Evolutionary conservation across 2,329 filamentous ascomycete genomes (phyloP), one percentile per base, ranked within the genome.

Genomic region (Ceratocystis destructans): DNA sequence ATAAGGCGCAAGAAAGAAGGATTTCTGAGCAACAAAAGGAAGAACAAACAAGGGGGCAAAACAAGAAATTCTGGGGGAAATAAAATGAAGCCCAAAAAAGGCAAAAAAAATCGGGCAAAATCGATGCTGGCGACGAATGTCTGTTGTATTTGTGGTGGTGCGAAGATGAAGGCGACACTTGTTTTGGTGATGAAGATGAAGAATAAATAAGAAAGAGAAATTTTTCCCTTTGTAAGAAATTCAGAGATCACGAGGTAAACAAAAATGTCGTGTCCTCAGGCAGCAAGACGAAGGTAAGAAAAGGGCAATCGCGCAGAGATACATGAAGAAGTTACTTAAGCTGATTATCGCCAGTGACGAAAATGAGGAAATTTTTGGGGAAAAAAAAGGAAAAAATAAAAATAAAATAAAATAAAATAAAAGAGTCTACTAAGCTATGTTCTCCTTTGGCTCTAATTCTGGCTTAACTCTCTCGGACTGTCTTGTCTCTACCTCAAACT

Each of bases 21-120:
- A 37, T 59, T 31, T 59, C 12, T 37, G 25, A 31, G 31, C 55
- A 59, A 59, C 61, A 44, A 62, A 41, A 20, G 28, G 62, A 64
- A 64, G 31, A 62, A 48, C 12, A 62, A 37, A 45, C 31, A 25
- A 48, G 61, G 48, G 63, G 37, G 28, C 31, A 59, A 46, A 48
- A 20, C 55, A 59, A 41, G 37, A 41, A 41, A 59, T 59, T 59
- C 28, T 59, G 53, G 53, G 22, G 64, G 57, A 55, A 64, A 45
- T 53, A 48, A 61, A 61, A 48, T n/a, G 28, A 31, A 22, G 55
- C 55, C 55, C 15, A 59, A 59, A 59, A n/a, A 59, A 59, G n/a
- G 50, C 50, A 55, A 15, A 41, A 12, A 41, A 41, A 62, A 17
- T 50, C 48, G 48, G n/a, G 48, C 17, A 57, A 57, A 57, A 28